Conservation (phyloP, 2,329 filamentous ascomycete genomes). For the Canariomyces notabilis region DNA sequence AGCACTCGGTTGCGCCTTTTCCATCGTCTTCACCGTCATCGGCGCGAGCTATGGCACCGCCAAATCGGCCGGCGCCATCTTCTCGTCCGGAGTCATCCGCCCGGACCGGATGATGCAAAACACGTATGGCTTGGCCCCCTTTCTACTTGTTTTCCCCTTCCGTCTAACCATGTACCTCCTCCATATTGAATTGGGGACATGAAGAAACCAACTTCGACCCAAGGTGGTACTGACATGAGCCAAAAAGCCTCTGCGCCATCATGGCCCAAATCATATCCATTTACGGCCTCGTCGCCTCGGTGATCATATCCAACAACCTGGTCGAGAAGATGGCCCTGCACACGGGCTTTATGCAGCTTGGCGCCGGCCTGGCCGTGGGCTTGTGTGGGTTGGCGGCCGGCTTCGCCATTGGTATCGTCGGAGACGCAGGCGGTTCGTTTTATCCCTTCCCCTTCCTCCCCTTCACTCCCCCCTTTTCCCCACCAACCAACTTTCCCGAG, state of each 20-base stretch:
- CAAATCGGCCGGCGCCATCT: slow-evolving; percentile 97
- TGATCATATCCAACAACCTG: slow-evolving; percentile 76
- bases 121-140: slow-evolving; percentile 6
- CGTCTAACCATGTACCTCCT: background rate
- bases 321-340: slow-evolving; percentile 64
- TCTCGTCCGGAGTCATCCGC: slow-evolving; percentile 93
- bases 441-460: background rate
- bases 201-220: background rate
- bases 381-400: slow-evolving; percentile 77
- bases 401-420: slow-evolving; percentile 82
- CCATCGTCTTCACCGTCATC: slow-evolving; percentile 49
- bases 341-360: slow-evolving; percentile 79
- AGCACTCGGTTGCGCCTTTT: slow-evolving; percentile 81
- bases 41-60: slow-evolving; percentile 96
- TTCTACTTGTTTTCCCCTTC: background rate
- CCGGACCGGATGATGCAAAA: slow-evolving; percentile 56
- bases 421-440: slow-evolving; percentile 60
- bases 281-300: slow-evolving; percentile 83
- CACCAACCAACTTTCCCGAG: background rate
- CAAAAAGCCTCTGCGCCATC: slow-evolving; percentile 80
- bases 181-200: background rate
- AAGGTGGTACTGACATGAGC: too few relatives aligned
- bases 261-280: slow-evolving; percentile 99
- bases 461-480: background rate
- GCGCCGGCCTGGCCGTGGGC: slow-evolving; percentile 75